Evolutionary conservation across 768 basidiomycete genomes (phyloP).

Genomic region (Pleurotus sapidus): DNA sequence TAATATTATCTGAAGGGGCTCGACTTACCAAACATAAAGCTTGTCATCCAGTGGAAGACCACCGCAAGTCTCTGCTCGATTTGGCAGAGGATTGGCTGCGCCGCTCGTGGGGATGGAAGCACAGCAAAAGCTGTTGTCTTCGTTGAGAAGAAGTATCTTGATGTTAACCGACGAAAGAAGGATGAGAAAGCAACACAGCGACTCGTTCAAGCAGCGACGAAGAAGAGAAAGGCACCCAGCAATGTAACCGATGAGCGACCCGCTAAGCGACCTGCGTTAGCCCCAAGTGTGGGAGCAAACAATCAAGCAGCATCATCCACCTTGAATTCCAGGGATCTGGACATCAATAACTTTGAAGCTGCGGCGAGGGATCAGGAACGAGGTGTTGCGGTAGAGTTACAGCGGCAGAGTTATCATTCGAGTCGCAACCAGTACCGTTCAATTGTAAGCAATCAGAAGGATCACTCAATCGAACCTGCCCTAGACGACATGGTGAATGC

Average conservation of each 20-base stretch:
- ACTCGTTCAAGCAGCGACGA: background rate
- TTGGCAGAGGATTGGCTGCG: constrained; percentile 32
- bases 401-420: background rate
- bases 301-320: constrained; percentile 2
- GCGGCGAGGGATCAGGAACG: background rate
- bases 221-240: background rate
- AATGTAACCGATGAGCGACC: background rate
- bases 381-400: background rate
- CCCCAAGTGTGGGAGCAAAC: background rate
- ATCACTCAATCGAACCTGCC: constrained; percentile 12
- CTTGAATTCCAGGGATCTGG: background rate
- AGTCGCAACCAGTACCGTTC: background rate
- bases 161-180: constrained; percentile 16
- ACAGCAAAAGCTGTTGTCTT: constrained; percentile 21
- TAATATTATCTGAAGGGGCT: constrained; percentile 25
- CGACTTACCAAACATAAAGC: constrained; percentile 27
- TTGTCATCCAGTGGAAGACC: constrained; percentile 31
- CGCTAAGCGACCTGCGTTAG: background rate
- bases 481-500: constrained; percentile 28
- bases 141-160: constrained; percentile 23
- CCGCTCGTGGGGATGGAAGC: constrained; percentile 12
- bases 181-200: background rate
- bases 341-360: background rate
- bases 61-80: constrained; percentile 21
- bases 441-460: background rate